phyloP scores from a whole-genome alignment of 169 alveolate species.

The Plasmodium coatneyi region DNA sequence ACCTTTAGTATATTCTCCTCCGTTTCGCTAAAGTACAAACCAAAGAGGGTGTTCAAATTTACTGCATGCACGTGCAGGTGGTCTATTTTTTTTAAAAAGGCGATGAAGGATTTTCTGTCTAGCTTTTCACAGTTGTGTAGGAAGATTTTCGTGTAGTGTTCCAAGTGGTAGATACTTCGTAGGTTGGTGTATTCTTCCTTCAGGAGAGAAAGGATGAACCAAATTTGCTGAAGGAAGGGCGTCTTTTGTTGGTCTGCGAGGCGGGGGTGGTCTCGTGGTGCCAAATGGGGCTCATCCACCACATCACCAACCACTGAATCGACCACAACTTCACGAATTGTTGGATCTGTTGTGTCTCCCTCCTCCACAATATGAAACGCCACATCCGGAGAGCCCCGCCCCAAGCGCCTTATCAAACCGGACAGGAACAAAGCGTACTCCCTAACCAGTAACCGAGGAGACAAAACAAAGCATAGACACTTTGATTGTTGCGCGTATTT shows the following conservation, averaged over 20 bases:
- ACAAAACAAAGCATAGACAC: conserved; percentile 18
- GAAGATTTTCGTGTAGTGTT: conserved; percentile 47
- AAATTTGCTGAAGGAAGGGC: conserved; percentile 15
- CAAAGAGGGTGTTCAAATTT: conserved; percentile 64
- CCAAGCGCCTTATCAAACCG: not conserved
- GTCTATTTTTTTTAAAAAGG: not conserved
- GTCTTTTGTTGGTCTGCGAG: not conserved
- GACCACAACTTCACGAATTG: not conserved
- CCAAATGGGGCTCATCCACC: not conserved
- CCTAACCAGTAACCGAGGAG: not conserved
- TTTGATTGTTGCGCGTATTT: not conserved
- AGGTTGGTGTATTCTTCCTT: conserved; percentile 14
- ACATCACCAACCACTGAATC: not conserved
- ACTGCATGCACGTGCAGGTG: conserved; percentile 19
- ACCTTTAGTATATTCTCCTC: conserved; percentile 47
- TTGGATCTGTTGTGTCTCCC: not conserved
- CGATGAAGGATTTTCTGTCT: conserved; percentile 12
- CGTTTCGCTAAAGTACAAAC: conserved; percentile 62
- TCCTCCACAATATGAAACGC: conserved; percentile 14
- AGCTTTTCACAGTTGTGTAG: conserved; percentile 64
- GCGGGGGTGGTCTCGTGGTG: not conserved
- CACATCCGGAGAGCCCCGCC: not conserved
- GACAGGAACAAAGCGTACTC: conserved; percentile 4
- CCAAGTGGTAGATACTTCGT: conserved; percentile 33
- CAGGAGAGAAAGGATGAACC: conserved; percentile 16